Evolutionary conservation across 2,329 filamentous ascomycete genomes (phyloP).

Genomic region (Xylaria multiplex): DNA sequence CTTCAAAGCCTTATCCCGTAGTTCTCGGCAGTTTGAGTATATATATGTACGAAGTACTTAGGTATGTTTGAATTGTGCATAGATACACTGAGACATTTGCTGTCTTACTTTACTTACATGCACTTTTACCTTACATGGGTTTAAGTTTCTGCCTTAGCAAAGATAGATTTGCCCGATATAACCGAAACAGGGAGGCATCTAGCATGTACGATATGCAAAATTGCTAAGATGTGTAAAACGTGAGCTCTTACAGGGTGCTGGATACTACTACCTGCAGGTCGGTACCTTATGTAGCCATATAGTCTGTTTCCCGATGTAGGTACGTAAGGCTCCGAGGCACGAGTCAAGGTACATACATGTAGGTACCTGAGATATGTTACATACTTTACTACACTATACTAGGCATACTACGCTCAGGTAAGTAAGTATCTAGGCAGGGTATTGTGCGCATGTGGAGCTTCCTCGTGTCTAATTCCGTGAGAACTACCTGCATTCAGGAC

Average conservation of each 20-base stretch:
- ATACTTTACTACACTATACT: too few species aligned
- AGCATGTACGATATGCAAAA: neutral
- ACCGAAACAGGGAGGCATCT: neutral
- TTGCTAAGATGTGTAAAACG: neutral
- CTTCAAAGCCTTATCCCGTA: slow-evolving; percentile 22
- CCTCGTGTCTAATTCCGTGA: slow-evolving; percentile 10
- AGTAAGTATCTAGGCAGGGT: neutral
- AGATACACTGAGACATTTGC: too few species aligned
- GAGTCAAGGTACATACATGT: neutral
- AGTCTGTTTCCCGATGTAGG: too few species aligned
- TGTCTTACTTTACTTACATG: too few species aligned
- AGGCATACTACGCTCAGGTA: too few species aligned
- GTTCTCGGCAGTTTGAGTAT: slow-evolving; percentile 20
- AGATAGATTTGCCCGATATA: neutral
- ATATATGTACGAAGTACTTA: neutral
- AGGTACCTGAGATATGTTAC: neutral
- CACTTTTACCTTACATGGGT: too few species aligned
- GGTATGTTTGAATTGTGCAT: too few species aligned
- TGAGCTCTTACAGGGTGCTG: neutral
- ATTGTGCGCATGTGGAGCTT: slow-evolving; percentile 15
- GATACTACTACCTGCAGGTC: neutral
- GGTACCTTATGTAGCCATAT: neutral
- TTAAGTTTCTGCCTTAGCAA: too few species aligned
- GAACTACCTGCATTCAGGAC: neutral
- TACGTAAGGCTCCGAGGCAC: too few species aligned